These are phyloP conservation scores for Inga oerstediana DNA, from an alignment of 306 rosid species.

Conservation along the genomic window DNA sequence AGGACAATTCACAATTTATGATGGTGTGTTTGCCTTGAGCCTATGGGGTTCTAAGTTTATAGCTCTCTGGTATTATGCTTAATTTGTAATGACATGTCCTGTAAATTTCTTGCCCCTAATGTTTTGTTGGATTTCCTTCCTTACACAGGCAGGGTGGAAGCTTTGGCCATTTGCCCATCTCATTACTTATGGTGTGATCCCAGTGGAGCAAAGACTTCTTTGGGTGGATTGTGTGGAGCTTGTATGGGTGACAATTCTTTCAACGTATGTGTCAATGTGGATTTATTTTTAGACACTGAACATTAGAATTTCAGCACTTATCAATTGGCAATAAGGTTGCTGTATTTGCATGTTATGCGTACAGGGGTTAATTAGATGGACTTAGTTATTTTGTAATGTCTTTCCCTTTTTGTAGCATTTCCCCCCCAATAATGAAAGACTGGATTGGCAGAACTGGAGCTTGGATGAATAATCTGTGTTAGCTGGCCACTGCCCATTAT, in stretches of 20 bases:
- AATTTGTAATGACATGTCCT: slow-evolving; percentile 1
- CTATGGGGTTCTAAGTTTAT: neutral
- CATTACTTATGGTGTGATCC: slow-evolving; percentile 88
- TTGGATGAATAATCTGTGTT: neutral
- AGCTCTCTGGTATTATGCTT: neutral
- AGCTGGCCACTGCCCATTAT: neutral
- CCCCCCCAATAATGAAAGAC: neutral
- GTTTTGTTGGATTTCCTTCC: slow-evolving; percentile 25
- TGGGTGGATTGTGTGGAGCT: slow-evolving; percentile 97
- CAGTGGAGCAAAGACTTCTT: slow-evolving; percentile 91
- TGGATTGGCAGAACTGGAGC: neutral
- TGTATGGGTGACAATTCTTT: slow-evolving; percentile 96
- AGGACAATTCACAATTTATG: neutral
- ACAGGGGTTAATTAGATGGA: neutral
- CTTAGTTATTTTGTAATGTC: neutral
- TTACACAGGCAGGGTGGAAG: slow-evolving; percentile 93
- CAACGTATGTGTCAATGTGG: slow-evolving; percentile 64
- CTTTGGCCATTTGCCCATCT: slow-evolving; percentile 99
- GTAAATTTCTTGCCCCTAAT: slow-evolving; percentile 33
- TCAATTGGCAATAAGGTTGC: neutral
- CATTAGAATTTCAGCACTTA: slow-evolving; percentile 10
- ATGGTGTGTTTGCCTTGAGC: neutral
- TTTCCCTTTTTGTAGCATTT: slow-evolving; percentile 7
- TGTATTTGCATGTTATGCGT: slow-evolving; percentile 18
- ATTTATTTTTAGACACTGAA: slow-evolving; percentile 23